These are phyloP conservation scores for Tolypocladium tundrense DNA, from an alignment of 2,329 filamentous ascomycete genomes.

Conservation along the genomic window DNA sequence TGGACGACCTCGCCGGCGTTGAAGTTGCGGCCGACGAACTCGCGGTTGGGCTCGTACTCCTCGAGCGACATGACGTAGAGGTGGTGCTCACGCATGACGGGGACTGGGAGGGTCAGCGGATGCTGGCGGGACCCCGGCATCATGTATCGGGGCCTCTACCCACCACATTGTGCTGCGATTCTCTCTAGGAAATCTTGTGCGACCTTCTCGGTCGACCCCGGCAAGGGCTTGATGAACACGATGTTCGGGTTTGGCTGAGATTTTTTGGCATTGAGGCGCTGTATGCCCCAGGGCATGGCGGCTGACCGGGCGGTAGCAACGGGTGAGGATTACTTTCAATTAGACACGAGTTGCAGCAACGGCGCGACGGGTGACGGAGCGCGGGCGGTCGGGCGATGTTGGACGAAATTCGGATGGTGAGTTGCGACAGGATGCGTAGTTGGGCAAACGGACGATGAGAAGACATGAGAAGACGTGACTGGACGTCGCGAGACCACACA, in stretches of 20 bases:
- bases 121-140: not conserved
- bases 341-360: not conserved
- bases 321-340: not conserved
- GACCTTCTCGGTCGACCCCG: conserved; percentile 49
- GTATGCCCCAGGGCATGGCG: conserved; percentile 65
- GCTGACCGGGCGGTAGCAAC: not conserved
- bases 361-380: not conserved
- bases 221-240: conserved; percentile 74
- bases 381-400: not conserved
- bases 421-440: not conserved
- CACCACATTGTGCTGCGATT: conserved; percentile 70
- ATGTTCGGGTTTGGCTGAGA: conserved; percentile 69
- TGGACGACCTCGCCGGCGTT: conserved; percentile 83
- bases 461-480: not conserved
- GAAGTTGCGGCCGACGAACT: conserved; percentile 85
- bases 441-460: not conserved
- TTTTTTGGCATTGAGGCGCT: conserved; percentile 65
- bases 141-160: conserved; percentile 9
- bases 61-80: conserved; percentile 62
- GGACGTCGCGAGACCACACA: not conserved
- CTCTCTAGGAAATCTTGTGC: conserved; percentile 64
- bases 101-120: conserved; percentile 31
- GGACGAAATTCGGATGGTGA: not conserved
- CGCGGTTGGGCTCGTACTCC: conserved; percentile 69
- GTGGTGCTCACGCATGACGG: conserved; percentile 58